Base-by-base conservation (phyloP, 148 eudicot species). In the Gaultheria prostrata region DNA sequence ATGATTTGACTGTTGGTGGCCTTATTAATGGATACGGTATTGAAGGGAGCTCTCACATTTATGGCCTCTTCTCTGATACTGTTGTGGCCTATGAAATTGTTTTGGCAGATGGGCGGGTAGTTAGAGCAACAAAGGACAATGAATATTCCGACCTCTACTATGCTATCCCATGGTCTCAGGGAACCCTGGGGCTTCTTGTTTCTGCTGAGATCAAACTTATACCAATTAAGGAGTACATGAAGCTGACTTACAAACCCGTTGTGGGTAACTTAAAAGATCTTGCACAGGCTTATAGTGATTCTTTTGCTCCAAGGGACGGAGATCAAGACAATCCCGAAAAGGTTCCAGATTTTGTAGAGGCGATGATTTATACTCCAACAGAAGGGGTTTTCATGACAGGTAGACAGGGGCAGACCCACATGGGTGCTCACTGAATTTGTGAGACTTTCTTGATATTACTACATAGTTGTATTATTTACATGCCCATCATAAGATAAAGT, bases 91-190 rank as follows among this genome's bases (percentile, higher is more conserved):
- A 93, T 82, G 98, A 95, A 86, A 88, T 95, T 73, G 97, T 95
- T 82, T 85, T 95, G 69, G 94, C 98, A 3, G 92, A 93, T 89
- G 98, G 98, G 46, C 81, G 83, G 49, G 85, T 95, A 11, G 98
- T 95, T 80, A 88, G 97, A 82, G 98, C 98, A 30, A 95, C 98
- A 10, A 93, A 89, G 90, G 98, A 95, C 80, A 94, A 94, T 20
- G 97, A 95, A 75, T 91, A 82, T 87, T 91, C 97, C 24, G 98
- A 95, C 78, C 97, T 95, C 30, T 95, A 91, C 84, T 93, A 95
- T 57, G 93, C 97, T 78, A 87, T 95, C 76, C 98, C 98, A 26
- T 95, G 98, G 98, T 95, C 98, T 86, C 98, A 95, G 86, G 98
- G 98, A 56, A 95, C 98, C 39, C 85, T 95, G 26, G 98, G 95